These are phyloP conservation scores for Penicillium sp. DNA, from an alignment of 2,329 filamentous ascomycete genomes.

Conservation along the genomic window DNA sequence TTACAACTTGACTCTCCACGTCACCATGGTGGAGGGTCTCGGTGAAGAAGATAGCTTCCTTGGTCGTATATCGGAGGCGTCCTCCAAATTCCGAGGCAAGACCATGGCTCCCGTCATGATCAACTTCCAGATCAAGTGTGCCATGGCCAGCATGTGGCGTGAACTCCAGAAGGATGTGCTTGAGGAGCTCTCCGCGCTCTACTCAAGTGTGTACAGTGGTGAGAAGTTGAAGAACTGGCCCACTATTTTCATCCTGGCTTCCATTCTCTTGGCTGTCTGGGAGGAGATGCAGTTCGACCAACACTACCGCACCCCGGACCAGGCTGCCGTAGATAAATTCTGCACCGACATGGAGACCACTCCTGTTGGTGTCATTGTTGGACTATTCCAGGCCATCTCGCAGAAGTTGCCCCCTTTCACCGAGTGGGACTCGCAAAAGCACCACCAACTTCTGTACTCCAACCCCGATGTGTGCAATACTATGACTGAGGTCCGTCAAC, in stretches of 20 bases:
- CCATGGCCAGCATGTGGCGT: conserved; percentile 96
- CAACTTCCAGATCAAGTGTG: conserved; percentile 99
- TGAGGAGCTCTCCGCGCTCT: conserved; percentile 86
- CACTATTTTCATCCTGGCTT: conserved; percentile 95
- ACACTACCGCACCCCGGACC: conserved; percentile 89
- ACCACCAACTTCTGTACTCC: conserved; percentile 86
- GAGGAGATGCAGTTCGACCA: conserved; percentile 99
- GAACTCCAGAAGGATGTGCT: conserved; percentile 94
- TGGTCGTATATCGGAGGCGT: conserved; percentile 81
- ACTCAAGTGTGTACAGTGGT: conserved; percentile 96
- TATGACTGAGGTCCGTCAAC: conserved; percentile 90
- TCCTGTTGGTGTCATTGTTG: conserved; percentile 92
- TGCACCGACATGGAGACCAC: conserved; percentile 96
- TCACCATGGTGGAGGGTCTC: conserved; percentile 89
- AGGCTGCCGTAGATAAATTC: conserved; percentile 84
- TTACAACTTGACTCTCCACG: conserved; percentile 92
- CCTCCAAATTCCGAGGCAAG: conserved; percentile 85
- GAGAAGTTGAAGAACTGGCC: conserved; percentile 99
- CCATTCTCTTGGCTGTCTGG: conserved; percentile 90
- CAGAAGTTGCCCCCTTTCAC: conserved; percentile 90
- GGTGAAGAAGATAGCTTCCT: conserved; percentile 74
- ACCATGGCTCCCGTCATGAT: conserved; percentile 96
- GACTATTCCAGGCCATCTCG: conserved; percentile 95
- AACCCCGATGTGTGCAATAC: conserved; percentile 91
- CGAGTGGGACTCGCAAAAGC: conserved; percentile 91